phyloP scores from a whole-genome alignment of 192 early-diverging fungal species.

The Linderina pennispora region DNA sequence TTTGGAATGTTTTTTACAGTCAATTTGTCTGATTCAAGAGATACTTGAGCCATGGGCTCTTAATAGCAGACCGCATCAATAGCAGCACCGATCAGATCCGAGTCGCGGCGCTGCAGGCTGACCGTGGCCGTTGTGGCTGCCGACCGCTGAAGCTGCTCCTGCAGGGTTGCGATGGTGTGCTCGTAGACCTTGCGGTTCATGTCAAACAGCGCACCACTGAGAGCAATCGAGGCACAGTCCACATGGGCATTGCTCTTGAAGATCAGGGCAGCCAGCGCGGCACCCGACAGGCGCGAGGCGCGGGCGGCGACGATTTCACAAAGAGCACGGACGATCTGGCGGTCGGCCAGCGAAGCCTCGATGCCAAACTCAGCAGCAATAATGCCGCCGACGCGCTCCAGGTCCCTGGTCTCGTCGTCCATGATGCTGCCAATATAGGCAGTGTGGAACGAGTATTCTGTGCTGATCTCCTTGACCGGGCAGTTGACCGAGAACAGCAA shows the following conservation, averaged over 20 bases:
- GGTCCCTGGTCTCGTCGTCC: slow-evolving; percentile 54
- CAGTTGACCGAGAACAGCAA: slow-evolving; percentile 60
- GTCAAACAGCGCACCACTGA: slow-evolving; percentile 26
- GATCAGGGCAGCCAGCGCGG: slow-evolving; percentile 51
- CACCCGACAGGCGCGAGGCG: slow-evolving; percentile 72
- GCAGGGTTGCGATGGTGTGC: slow-evolving; percentile 9
- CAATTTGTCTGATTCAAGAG: too few species aligned
- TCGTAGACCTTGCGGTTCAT: slow-evolving; percentile 8
- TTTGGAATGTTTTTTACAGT: too few species aligned
- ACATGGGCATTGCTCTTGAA: slow-evolving; percentile 1
- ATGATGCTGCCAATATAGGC: slow-evolving; percentile 68
- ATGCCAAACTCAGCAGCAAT: slow-evolving; percentile 67
- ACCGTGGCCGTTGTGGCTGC: background rate
- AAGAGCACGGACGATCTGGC: slow-evolving; percentile 68
- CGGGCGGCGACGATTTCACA: slow-evolving; percentile 80
- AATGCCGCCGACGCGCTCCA: slow-evolving; percentile 53
- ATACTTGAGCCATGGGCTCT: too few species aligned
- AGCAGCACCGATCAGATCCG: slow-evolving; percentile 26
- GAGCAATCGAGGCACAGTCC: slow-evolving; percentile 5
- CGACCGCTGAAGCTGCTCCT: background rate
- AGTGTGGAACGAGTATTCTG: slow-evolving; percentile 65
- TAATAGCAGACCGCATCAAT: slow-evolving; percentile 23
- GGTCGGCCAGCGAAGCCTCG: slow-evolving; percentile 56
- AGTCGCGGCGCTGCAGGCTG: slow-evolving; percentile 7
- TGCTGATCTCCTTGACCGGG: slow-evolving; percentile 48